Conservation (phyloP, 2,329 filamentous ascomycete species). For the Clonostachys rhizophaga region DNA sequence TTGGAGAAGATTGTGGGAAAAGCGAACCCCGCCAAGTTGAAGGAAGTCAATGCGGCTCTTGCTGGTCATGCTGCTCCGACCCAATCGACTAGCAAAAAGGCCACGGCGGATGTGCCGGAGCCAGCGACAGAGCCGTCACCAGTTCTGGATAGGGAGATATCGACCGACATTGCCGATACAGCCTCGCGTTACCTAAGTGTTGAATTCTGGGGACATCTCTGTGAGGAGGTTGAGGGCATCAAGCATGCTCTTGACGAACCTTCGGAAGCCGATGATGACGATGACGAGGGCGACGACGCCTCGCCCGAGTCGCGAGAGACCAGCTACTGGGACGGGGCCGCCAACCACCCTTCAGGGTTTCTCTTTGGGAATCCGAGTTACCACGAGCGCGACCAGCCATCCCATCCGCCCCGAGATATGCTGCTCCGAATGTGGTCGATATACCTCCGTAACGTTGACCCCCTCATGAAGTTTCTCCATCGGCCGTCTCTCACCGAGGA, state of each 20-base stretch:
- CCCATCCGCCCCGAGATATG: constrained; percentile 28
- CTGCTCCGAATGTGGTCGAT: constrained; percentile 26
- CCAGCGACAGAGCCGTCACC: constrained; percentile 1
- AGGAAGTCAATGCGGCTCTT: constrained; percentile 8
- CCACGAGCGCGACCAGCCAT: constrained; percentile 8
- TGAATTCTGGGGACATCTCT: constrained; percentile 38
- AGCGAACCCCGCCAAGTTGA: constrained; percentile 24
- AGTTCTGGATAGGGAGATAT: background rate
- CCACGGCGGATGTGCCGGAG: background rate
- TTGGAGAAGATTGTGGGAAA: constrained; percentile 39
- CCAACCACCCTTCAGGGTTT: constrained; percentile 19
- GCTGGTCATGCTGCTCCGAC: background rate
- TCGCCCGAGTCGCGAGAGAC: constrained; percentile 7
- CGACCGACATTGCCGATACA: constrained; percentile 4
- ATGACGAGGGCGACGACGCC: constrained; percentile 20
- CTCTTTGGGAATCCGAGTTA: constrained; percentile 16
- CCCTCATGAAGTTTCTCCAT: constrained; percentile 37
- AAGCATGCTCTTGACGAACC: constrained; percentile 35
- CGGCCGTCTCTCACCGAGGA: constrained; percentile 26
- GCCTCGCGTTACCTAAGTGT: constrained; percentile 30
- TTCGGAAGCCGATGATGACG: constrained; percentile 25
- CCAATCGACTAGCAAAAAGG: background rate
- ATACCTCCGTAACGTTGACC: constrained; percentile 34
- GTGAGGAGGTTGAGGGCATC: constrained; percentile 37
- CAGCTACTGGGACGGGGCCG: constrained; percentile 13